These are phyloP conservation scores for Ambrosiella beaveri DNA, from an alignment of 2,329 filamentous ascomycete species.

Conservation along the genomic window DNA sequence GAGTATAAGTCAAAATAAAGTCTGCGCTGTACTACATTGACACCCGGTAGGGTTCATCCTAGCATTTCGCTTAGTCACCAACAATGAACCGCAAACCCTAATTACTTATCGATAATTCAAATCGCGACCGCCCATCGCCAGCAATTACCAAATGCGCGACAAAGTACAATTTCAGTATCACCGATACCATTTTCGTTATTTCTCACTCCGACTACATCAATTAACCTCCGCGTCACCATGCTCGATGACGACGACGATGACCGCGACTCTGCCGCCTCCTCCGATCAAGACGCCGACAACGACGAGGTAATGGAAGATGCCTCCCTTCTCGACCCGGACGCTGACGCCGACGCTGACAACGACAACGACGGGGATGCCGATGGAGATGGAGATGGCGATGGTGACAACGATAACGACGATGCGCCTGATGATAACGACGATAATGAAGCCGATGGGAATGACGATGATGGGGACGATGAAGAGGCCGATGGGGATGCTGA, in stretches of 20 bases:
- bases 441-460: conserved; percentile 19
- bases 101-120: no score
- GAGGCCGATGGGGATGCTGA: conserved; percentile 24
- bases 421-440: conserved; percentile 10
- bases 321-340: conserved; percentile 23
- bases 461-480: conserved; percentile 16
- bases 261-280: conserved; percentile 14
- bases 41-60: no score
- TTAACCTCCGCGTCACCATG: no score
- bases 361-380: conserved; percentile 26
- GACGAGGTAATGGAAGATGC: conserved; percentile 41
- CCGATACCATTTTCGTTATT: no score
- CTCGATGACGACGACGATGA: conserved; percentile 8
- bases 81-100: no score
- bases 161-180: no score
- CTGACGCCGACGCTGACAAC: conserved; percentile 22
- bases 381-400: conserved; percentile 29
- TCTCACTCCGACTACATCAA: no score
- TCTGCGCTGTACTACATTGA: no score
- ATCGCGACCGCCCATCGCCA: no score
- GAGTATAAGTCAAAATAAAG: no score
- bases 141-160: no score
- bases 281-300: conserved; percentile 31
- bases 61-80: no score
- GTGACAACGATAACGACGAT: conserved; percentile 19